Base-by-base conservation (phyloP, 306 rosid species). In the Rosa chinensis region DNA sequence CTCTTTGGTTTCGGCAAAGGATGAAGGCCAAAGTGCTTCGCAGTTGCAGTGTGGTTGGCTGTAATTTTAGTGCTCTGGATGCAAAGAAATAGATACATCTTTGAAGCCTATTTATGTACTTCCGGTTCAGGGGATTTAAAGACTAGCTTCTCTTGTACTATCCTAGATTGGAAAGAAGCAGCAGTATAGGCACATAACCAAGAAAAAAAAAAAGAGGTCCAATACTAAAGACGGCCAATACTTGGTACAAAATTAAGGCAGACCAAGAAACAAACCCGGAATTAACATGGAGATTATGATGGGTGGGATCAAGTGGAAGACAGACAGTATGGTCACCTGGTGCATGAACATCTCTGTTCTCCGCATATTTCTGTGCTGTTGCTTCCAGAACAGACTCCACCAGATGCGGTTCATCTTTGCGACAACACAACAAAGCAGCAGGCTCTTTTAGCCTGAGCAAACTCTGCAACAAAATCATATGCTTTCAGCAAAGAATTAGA, bases 371-470 rank as follows among this genome's bases (percentile, higher is more conserved):
- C 82, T 72, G 70, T 4, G 93, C 94, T 35, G 99, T 97, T 80
- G 92, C 82, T 76, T 87, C 76, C 82, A 88, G 80, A 72, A 95
- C 96, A 72, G 88, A 75, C 89, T 91, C 91, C 80, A 95, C 96
- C 85, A 95, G 77, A 80, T 82, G 82, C 61, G 82, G 79, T 76
- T 95, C 98, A 48, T 82, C 79, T 81, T 95, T 80, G 66, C 98
- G 97, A 80, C 99, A 95, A 74, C 98, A 90, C 92, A 95, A 75
- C 50, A 95, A 72, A 81, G 91, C 97, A 79, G 99, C 90, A 66
- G 99, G 98, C 91, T 95, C 99, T 87, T 89, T 93, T 82, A 95
- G 83, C 84, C 99, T 89, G 18, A 93, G 88, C 88, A 95, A 89
- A 82, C 89, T 88, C 99, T 95, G 94, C 66, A 80, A n/a, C n/a